Percentiles rank a stretch among this genome's conserved stretches.
Conservation (phyloP, 768 basidiomycete genomes). For the Hebeloma cylindrosporum region DNA sequence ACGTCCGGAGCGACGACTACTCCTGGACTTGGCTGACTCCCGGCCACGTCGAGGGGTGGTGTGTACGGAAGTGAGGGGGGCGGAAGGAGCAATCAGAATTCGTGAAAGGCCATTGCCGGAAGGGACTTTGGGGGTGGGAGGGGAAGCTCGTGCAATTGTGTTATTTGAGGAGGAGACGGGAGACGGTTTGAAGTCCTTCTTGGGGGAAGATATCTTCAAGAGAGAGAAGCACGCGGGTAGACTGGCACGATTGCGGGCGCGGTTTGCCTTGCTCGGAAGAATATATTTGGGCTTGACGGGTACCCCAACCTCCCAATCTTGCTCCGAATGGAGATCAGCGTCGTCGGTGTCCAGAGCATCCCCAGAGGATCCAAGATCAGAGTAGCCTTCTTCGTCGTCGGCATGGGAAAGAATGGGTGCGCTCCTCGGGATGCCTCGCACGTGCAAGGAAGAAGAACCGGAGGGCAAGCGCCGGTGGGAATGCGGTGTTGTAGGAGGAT, state of each 20-base stretch:
- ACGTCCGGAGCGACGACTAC: slow-evolving; percentile 31
- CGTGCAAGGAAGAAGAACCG: slow-evolving; percentile 35
- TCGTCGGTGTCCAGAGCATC: slow-evolving; percentile 37
- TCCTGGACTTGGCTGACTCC: slow-evolving; percentile 34
- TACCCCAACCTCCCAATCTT: slow-evolving; percentile 24
- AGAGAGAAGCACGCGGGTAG: slow-evolving; percentile 77
- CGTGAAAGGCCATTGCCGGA: slow-evolving; percentile 31
- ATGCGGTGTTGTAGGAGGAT: slow-evolving; percentile 57
- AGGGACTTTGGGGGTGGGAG: slow-evolving; percentile 59
- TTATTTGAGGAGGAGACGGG: slow-evolving; percentile 47
- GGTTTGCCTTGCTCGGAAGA: slow-evolving; percentile 40
- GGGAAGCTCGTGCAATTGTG: slow-evolving; percentile 50
- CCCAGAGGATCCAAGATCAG: slow-evolving; percentile 39
- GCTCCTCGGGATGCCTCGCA: slow-evolving; percentile 42
- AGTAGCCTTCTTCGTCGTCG: slow-evolving; percentile 47
- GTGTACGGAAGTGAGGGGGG: slow-evolving; percentile 31
- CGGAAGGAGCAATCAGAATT: slow-evolving; percentile 20
- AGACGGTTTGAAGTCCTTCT: slow-evolving; percentile 35
- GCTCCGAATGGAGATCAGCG: slow-evolving; percentile 24
- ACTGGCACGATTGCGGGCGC: slow-evolving; percentile 65
- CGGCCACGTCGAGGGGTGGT: slow-evolving; percentile 55
- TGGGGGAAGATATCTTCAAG: slow-evolving; percentile 50
- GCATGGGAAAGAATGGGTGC: slow-evolving; percentile 40
- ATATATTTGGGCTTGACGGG: slow-evolving; percentile 22
- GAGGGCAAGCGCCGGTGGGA: slow-evolving; percentile 57